Conservation (phyloP, 352 stramenopile genomes). For the Globisporangium canariense region DNA sequence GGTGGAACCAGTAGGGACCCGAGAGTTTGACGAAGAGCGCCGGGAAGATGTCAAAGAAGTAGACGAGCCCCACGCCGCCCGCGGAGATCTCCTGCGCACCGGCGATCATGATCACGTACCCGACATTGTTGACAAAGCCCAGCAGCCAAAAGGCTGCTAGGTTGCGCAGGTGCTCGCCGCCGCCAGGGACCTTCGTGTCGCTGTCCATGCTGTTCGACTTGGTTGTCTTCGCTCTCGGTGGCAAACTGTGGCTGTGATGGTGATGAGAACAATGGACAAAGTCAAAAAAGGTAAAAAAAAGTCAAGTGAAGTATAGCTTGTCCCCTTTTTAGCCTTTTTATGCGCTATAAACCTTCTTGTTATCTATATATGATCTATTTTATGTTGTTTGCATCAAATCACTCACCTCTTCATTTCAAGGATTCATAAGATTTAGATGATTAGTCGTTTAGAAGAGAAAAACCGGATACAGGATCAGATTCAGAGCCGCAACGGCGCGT, state of each 20-base stretch:
- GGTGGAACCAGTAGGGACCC: conserved; percentile 93
- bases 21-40: conserved; percentile 86
- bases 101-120: conserved; percentile 95
- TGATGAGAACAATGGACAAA: not conserved
- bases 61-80: conserved; percentile 90
- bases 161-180: conserved; percentile 50
- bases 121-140: conserved; percentile 92
- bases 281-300: too few relatives aligned
- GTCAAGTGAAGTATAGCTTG: too few relatives aligned
- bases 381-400: too few relatives aligned
- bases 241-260: not conserved
- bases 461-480: too few relatives aligned
- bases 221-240: not conserved
- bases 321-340: too few relatives aligned
- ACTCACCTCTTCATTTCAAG: too few relatives aligned
- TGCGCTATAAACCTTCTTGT: too few relatives aligned
- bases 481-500: too few relatives aligned
- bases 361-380: too few relatives aligned
- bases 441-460: too few relatives aligned
- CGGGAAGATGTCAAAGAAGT: conserved; percentile 91
- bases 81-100: conserved; percentile 90
- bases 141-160: conserved; percentile 89
- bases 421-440: too few relatives aligned
- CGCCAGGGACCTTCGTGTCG: not conserved
- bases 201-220: not conserved